A percentile compares a stretch with the other conserved stretches of the same genome.
These are phyloP conservation scores for Penicillium coprophilum DNA, from an alignment of 495 filamentous ascomycete genomes.

Conservation along the genomic window DNA sequence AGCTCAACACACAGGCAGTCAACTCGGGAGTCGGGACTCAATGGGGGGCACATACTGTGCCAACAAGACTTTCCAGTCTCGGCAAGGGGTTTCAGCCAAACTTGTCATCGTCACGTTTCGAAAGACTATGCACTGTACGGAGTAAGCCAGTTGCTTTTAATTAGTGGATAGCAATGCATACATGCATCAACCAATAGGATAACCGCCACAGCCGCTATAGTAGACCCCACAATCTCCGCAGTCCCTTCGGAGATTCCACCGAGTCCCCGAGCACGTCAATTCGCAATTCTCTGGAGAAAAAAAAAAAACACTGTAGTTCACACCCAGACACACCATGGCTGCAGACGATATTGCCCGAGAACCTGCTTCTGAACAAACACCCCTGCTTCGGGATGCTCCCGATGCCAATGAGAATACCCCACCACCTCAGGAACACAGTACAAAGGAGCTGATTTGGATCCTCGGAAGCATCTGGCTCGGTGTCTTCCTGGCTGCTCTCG, in stretches of 20 bases:
- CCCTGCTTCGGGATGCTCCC: slow-evolving; percentile 34
- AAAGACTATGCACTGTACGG: no score
- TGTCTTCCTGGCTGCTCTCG: slow-evolving; percentile 78
- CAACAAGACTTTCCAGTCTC: no score
- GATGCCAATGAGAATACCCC: slow-evolving; percentile 22
- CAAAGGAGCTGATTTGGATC: slow-evolving; percentile 44
- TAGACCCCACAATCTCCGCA: not conserved
- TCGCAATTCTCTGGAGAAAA: not conserved
- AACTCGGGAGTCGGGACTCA: no score
- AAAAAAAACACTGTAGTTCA: not conserved
- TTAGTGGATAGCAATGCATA: no score
- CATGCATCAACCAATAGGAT: not conserved
- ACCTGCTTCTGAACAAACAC: slow-evolving; percentile 41
- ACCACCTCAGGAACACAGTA: slow-evolving; percentile 41
- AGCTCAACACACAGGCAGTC: no score
- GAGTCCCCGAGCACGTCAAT: slow-evolving; percentile 13
- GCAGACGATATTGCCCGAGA: slow-evolving; percentile 17
- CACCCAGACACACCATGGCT: slow-evolving; percentile 18
- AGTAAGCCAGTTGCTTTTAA: no score
- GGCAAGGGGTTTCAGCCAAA: no score
- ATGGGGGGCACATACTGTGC: no score
- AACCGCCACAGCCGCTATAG: not conserved
- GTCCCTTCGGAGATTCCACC: not conserved
- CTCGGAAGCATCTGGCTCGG: slow-evolving; percentile 65
- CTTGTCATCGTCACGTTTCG: no score